Evolutionary conservation across 371 early-diverging fungal species (phyloP).

Genomic region (Mucor plumbeus): DNA sequence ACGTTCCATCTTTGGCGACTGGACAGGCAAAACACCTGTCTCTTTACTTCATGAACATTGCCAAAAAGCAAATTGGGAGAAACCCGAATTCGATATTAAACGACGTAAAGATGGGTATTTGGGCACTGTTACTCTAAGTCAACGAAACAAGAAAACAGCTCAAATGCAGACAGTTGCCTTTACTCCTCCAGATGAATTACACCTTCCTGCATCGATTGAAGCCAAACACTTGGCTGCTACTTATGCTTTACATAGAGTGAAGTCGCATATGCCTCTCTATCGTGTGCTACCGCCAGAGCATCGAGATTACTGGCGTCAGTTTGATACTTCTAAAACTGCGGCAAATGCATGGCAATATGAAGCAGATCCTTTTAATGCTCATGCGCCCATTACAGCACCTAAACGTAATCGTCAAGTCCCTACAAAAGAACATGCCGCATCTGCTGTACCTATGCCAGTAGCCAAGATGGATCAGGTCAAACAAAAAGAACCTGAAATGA

Average conservation of each 20-base stretch:
- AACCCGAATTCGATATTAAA: slow-evolving; percentile 67
- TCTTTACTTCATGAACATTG: slow-evolving; percentile 80
- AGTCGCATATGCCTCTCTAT: slow-evolving; percentile 73
- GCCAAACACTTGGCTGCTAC: slow-evolving; percentile 86
- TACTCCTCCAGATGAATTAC: slow-evolving; percentile 48
- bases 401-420: slow-evolving; percentile 24
- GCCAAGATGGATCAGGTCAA: slow-evolving; percentile 9
- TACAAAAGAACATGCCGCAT: slow-evolving; percentile 41
- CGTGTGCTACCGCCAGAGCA: slow-evolving; percentile 79
- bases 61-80: slow-evolving; percentile 79
- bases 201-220: slow-evolving; percentile 61
- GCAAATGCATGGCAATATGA: slow-evolving; percentile 66
- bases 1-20: slow-evolving; percentile 68
- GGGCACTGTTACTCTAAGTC: slow-evolving; percentile 64
- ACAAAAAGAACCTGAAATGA: slow-evolving; percentile 34
- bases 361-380: slow-evolving; percentile 76
- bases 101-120: slow-evolving; percentile 52
- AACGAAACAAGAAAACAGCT: slow-evolving; percentile 75
- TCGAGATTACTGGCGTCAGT: slow-evolving; percentile 74
- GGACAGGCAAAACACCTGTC: slow-evolving; percentile 89
- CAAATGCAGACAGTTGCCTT: slow-evolving; percentile 60
- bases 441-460: slow-evolving; percentile 47
- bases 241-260: slow-evolving; percentile 80
- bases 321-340: slow-evolving; percentile 60
- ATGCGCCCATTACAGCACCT: slow-evolving; percentile 39